These are phyloP conservation scores for Podospora conica DNA, from an alignment of 495 filamentous ascomycete genomes.

Conservation along the genomic window DNA sequence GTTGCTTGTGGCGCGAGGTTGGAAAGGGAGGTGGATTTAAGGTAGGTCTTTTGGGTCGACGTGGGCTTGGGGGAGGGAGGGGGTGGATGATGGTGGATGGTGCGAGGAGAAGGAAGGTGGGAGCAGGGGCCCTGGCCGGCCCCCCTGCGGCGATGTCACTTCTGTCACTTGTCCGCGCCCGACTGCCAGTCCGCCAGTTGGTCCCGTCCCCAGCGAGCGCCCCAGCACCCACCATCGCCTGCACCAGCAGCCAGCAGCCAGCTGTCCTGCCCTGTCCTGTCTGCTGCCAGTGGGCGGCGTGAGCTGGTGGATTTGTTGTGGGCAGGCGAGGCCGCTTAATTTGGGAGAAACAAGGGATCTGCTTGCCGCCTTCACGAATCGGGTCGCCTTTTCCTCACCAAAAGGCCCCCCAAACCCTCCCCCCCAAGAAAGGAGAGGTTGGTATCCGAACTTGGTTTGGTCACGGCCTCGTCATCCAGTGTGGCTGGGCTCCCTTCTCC, in stretches of 20 bases:
- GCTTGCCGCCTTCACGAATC: slow-evolving; percentile 31
- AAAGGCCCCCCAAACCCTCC: background rate
- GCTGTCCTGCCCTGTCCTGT: background rate
- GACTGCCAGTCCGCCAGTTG: background rate
- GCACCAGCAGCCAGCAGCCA: too few relatives aligned
- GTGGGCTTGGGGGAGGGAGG: slow-evolving; percentile 23
- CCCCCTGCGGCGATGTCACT: slow-evolving; percentile 29
- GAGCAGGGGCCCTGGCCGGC: slow-evolving; percentile 24
- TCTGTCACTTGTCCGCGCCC: background rate
- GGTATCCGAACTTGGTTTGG: slow-evolving; percentile 13
- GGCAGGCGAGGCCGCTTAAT: slow-evolving; percentile 35
- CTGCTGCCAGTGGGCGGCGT: slow-evolving; percentile 15
- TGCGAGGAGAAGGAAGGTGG: slow-evolving; percentile 26
- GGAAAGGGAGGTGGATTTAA: slow-evolving; percentile 49
- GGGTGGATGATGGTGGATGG: slow-evolving; percentile 9
- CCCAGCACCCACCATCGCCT: background rate
- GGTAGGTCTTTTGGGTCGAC: slow-evolving; percentile 37
- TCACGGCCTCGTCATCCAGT: slow-evolving; percentile 22
- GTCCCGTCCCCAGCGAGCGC: slow-evolving; percentile 10
- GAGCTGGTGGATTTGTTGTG: slow-evolving; percentile 17
- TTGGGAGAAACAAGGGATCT: slow-evolving; percentile 29
- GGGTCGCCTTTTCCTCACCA: slow-evolving; percentile 11
- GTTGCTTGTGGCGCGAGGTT: slow-evolving; percentile 32
- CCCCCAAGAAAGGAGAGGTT: background rate
- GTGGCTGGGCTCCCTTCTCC: slow-evolving; percentile 23